Evolutionary conservation across 768 basidiomycete species (phyloP).

Genomic region (Tremella yokohamensis): DNA sequence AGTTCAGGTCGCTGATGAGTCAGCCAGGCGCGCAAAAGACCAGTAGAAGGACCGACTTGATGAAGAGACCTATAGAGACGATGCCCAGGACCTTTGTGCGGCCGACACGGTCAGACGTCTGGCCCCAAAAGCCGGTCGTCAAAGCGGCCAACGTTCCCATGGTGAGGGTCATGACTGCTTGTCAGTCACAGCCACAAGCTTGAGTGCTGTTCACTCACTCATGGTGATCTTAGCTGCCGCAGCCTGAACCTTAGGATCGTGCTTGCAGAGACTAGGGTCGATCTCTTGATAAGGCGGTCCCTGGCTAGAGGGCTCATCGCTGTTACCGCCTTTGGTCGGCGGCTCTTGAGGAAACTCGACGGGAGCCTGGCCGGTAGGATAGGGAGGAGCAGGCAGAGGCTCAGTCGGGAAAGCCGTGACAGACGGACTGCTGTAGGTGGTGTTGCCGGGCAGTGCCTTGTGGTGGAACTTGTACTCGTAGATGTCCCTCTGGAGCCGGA

Average conservation of each 20-base stretch:
- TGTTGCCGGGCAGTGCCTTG: neutral
- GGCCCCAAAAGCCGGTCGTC: slow-evolving; percentile 84
- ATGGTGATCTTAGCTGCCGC: slow-evolving; percentile 46
- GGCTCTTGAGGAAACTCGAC: slow-evolving; percentile 5
- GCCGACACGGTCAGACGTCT: slow-evolving; percentile 70
- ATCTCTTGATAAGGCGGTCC: slow-evolving; percentile 36
- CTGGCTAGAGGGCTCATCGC: slow-evolving; percentile 8
- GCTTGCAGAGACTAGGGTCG: slow-evolving; percentile 48
- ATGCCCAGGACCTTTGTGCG: slow-evolving; percentile 69
- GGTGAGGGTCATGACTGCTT: slow-evolving; percentile 65
- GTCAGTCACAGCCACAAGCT: neutral
- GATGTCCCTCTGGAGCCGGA: slow-evolving; percentile 34
- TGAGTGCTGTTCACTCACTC: slow-evolving; percentile 31
- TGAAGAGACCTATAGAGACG: slow-evolving; percentile 65
- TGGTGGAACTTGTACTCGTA: slow-evolving; percentile 32
- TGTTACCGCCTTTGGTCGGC: slow-evolving; percentile 1
- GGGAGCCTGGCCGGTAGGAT: neutral
- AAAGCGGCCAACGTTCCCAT: slow-evolving; percentile 76
- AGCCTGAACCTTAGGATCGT: slow-evolving; percentile 44
- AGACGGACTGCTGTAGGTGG: neutral
- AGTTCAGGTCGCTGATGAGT: slow-evolving; percentile 64
- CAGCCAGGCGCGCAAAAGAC: slow-evolving; percentile 1
- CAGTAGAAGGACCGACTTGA: slow-evolving; percentile 58
- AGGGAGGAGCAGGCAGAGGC: slow-evolving; percentile 5
- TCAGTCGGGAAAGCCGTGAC: slow-evolving; percentile 2